Evolutionary conservation across 2,329 filamentous ascomycete species (phyloP).

Genomic region (Epichloe gansuensis): DNA sequence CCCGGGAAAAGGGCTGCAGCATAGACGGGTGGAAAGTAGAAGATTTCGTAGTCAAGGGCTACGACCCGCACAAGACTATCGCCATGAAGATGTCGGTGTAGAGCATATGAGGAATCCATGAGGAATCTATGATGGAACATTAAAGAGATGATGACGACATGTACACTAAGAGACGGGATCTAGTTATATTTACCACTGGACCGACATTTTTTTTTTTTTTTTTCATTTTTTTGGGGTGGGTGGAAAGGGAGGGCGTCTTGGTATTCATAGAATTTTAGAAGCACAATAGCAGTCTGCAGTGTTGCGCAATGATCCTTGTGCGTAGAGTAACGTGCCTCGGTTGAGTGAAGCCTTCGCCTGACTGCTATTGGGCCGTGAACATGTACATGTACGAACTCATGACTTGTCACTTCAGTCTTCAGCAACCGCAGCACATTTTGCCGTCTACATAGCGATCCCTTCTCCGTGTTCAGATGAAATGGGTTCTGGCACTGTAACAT

Average conservation of each 20-base stretch:
- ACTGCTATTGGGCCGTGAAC: too few species aligned
- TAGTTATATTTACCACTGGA: too few species aligned
- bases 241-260: background rate
- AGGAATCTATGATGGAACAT: background rate
- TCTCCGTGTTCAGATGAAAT: too few species aligned
- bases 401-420: too few species aligned
- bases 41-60: conserved; percentile 78
- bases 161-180: too few species aligned
- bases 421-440: background rate
- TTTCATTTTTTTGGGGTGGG: too few species aligned
- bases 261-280: background rate
- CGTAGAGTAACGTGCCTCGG: too few species aligned
- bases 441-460: too few species aligned
- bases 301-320: background rate
- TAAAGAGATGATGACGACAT: background rate
- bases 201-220: too few species aligned
- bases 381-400: too few species aligned
- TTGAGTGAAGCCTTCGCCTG: too few species aligned
- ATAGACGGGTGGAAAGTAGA: conserved; percentile 86
- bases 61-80: conserved; percentile 83
- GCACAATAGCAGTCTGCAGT: background rate
- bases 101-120: background rate
- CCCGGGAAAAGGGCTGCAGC: conserved; percentile 51
- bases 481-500: too few species aligned
- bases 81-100: conserved; percentile 98